phyloP scores from a whole-genome alignment of 805 yeast genomes.

The Priceomyces carsonii region DNA sequence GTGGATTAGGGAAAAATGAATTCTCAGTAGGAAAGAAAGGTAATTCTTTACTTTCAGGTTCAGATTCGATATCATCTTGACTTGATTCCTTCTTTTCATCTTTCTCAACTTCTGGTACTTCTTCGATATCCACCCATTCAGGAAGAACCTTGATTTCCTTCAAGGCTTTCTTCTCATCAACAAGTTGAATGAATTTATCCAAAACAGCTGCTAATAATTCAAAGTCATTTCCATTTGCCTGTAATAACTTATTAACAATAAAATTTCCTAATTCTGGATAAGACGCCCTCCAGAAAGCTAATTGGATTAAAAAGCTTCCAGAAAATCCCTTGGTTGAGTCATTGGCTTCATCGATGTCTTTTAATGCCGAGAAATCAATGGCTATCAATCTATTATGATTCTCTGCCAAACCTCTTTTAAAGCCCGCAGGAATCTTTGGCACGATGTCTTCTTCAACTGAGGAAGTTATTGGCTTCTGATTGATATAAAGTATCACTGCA shows the following conservation, averaged over 20 bases:
- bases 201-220: conserved; percentile 76
- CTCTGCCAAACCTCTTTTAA: conserved; percentile 54
- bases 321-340: conserved; percentile 74
- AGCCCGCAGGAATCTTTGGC: conserved; percentile 51
- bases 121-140: conserved; percentile 37
- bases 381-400: conserved; percentile 55
- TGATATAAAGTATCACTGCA: conserved; percentile 55
- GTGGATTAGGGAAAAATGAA: conserved; percentile 64
- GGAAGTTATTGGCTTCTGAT: conserved; percentile 32
- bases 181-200: conserved; percentile 62
- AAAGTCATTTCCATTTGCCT: conserved; percentile 78
- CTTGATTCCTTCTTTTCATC: conserved; percentile 19
- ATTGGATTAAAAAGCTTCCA: conserved; percentile 69
- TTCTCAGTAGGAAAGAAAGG: conserved; percentile 63
- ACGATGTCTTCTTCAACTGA: conserved; percentile 50
- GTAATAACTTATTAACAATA: conserved; percentile 74
- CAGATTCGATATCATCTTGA: conserved; percentile 27
- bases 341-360: conserved; percentile 53
- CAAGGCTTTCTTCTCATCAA: conserved; percentile 45
- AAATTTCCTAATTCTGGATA: conserved; percentile 63
- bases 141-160: conserved; percentile 33
- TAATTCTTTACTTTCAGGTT: conserved; percentile 22
- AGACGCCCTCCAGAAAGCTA: conserved; percentile 75
- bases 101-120: conserved; percentile 29
- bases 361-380: conserved; percentile 62